A percentile compares a stretch with the other conserved stretches of the same genome.
Evolutionary conservation across 2,329 filamentous ascomycete genomes (phyloP).

Genomic region (Herpotrichia juniperi): DNA sequence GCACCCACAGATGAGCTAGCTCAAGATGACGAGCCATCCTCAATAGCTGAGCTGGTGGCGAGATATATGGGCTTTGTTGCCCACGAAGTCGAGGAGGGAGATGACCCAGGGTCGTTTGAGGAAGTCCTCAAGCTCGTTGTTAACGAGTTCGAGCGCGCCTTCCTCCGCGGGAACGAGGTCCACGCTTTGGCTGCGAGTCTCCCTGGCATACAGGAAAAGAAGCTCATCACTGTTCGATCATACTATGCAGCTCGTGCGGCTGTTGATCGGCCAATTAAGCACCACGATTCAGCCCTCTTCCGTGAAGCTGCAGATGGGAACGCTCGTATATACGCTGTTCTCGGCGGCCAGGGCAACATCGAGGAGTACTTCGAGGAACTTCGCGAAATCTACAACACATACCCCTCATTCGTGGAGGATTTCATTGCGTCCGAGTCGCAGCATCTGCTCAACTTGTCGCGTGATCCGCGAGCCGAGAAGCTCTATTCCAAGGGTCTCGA

Average conservation of each 20-base stretch:
- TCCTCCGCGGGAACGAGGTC: constrained; percentile 93
- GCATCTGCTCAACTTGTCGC: constrained; percentile 82
- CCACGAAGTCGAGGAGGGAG: constrained; percentile 86
- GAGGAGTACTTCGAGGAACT: constrained; percentile 99
- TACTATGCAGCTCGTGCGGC: constrained; percentile 92
- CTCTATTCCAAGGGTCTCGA: constrained; percentile 97
- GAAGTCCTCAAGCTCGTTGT: constrained; percentile 91
- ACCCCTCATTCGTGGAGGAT: constrained; percentile 87
- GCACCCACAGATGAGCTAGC: constrained; percentile 95
- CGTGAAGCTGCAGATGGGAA: constrained; percentile 84
- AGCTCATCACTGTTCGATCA: constrained; percentile 83
- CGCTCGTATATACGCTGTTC: constrained; percentile 89
- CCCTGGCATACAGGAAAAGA: constrained; percentile 91
- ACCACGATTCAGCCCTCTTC: constrained; percentile 91
- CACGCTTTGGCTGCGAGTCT: constrained; percentile 86
- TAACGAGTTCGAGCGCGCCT: constrained; percentile 95
- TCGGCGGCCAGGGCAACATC: constrained; percentile 97
- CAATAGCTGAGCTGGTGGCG: constrained; percentile 87
- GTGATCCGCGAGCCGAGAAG: constrained; percentile 87
- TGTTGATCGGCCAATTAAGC: constrained; percentile 82
- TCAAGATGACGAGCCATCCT: constrained; percentile 98
- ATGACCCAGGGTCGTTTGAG: constrained; percentile 89
- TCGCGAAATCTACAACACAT: constrained; percentile 87
- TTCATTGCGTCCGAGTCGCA: constrained; percentile 82
- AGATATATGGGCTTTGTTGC: constrained; percentile 92